phyloP scores from a whole-genome alignment of 2,329 filamentous ascomycete species.

The Calonectria crousiana region DNA sequence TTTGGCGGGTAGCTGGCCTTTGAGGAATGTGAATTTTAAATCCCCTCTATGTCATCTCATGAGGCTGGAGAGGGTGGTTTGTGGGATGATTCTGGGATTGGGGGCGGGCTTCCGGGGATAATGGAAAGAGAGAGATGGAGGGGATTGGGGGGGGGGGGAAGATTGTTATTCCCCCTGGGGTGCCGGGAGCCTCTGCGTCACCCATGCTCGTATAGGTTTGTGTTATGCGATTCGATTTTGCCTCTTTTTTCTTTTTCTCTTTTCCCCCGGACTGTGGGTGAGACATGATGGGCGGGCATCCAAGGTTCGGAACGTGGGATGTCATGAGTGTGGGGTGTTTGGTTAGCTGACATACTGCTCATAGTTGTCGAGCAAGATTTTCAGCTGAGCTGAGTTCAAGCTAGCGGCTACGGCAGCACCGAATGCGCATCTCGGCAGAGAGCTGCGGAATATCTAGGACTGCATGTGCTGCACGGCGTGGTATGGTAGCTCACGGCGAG shows the following conservation, averaged over 20 bases:
- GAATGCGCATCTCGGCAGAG: neutral
- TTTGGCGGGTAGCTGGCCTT: slow-evolving; percentile 28
- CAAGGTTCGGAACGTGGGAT: slow-evolving; percentile 19
- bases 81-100: slow-evolving; percentile 13
- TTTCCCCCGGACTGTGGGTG: neutral
- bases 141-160: slow-evolving; percentile 8
- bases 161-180: slow-evolving; percentile 16
- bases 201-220: slow-evolving; percentile 1
- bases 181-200: slow-evolving; percentile 21
- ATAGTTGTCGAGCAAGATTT: neutral
- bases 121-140: slow-evolving; percentile 4
- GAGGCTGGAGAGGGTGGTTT: slow-evolving; percentile 10
- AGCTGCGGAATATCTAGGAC: slow-evolving; percentile 7
- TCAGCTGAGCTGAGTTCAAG: slow-evolving; percentile 16
- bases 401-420: neutral
- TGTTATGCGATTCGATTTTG: slow-evolving; percentile 18
- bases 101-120: slow-evolving; percentile 17
- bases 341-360: slow-evolving; percentile 16
- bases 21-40: neutral
- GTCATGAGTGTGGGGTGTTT: slow-evolving; percentile 26
- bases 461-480: neutral
- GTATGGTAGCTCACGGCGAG: neutral
- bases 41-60: neutral
- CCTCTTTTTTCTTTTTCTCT: neutral
- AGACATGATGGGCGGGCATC: slow-evolving; percentile 8